Evolutionary conservation across 2,329 filamentous ascomycete species (phyloP).

Genomic region (Cytospora piceicola): DNA sequence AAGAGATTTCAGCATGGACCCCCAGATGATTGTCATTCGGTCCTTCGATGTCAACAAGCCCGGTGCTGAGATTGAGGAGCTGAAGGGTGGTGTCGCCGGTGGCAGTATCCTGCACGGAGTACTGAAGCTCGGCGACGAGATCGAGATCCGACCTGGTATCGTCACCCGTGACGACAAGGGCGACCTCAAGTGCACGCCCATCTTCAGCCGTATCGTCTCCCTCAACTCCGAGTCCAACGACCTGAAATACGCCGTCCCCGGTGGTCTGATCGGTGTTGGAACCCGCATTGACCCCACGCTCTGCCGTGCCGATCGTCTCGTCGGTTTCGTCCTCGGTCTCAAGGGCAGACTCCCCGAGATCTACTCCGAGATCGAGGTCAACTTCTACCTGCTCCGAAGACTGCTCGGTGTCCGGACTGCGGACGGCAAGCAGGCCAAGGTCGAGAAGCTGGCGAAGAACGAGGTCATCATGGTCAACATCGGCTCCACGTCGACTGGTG

Average conservation of each 20-base stretch:
- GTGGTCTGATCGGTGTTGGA: conserved; percentile 96
- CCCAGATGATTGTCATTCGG: conserved; percentile 99
- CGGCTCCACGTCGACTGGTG: conserved; percentile 93
- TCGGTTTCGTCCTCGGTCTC: conserved; percentile 95
- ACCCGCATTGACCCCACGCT: conserved; percentile 97
- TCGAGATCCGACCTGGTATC: conserved; percentile 98
- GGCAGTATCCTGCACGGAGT: conserved; percentile 96
- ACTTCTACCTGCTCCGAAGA: conserved; percentile 96
- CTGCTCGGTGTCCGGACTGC: conserved; percentile 96
- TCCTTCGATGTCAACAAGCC: conserved; percentile 99
- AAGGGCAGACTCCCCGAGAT: conserved; percentile 93
- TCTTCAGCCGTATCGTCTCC: conserved; percentile 92
- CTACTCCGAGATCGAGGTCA: conserved; percentile 98
- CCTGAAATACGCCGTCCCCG: conserved; percentile 96
- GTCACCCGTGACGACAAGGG: conserved; percentile 94
- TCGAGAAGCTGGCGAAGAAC: conserved; percentile 96
- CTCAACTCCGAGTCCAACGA: conserved; percentile 98
- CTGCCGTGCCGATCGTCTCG: conserved; percentile 97
- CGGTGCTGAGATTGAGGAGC: conserved; percentile 95
- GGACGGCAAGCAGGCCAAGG: conserved; percentile 99
- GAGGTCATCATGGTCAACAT: conserved; percentile 99
- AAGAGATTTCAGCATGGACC: conserved; percentile 87
- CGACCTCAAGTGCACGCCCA: conserved; percentile 93
- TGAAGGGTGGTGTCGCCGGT: conserved; percentile 98
- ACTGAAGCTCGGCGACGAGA: conserved; percentile 94